Evolutionary conservation across 106 monocot species (phyloP).

Genomic region (Chionographis japonica): DNA sequence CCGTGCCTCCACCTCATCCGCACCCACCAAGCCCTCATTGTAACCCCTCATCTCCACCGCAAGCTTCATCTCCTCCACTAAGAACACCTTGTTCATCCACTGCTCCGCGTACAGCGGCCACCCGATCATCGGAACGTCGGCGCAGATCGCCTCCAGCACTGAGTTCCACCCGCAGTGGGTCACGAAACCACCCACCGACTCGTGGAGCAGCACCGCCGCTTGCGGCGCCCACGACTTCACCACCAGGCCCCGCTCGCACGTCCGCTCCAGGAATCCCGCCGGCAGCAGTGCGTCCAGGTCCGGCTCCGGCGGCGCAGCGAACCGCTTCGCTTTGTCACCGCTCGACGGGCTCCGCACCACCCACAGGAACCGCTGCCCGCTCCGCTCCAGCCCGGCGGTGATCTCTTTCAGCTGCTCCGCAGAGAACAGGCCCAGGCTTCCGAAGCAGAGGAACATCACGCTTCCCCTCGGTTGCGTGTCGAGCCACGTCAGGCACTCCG

Average conservation of each 20-base stretch:
- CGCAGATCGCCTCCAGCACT: slow-evolving; percentile 50
- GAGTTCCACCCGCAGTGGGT: too few relatives aligned
- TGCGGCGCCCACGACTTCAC: slow-evolving; percentile 71
- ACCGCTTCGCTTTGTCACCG: background rate
- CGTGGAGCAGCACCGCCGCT: slow-evolving; percentile 42
- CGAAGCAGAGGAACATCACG: slow-evolving; percentile 75
- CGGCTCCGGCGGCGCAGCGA: slow-evolving; percentile 15
- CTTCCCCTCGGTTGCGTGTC: slow-evolving; percentile 48
- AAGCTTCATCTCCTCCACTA: too few relatives aligned
- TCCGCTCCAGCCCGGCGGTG: too few relatives aligned
- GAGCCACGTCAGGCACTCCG: slow-evolving; percentile 50
- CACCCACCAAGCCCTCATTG: too few relatives aligned
- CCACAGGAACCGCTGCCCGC: too few relatives aligned
- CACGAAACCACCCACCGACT: too few relatives aligned
- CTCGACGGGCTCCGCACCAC: too few relatives aligned
- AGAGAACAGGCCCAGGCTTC: slow-evolving; percentile 46
- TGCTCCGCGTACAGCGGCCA: slow-evolving; percentile 82
- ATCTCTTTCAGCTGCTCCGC: slow-evolving; percentile 51
- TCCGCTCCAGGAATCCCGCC: slow-evolving; percentile 50
- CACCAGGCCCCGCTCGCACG: slow-evolving; percentile 38
- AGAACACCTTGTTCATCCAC: too few relatives aligned
- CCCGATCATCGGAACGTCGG: slow-evolving; percentile 56
- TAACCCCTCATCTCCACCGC: too few relatives aligned
- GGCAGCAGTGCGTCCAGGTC: slow-evolving; percentile 51
- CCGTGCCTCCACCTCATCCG: too few relatives aligned